These are phyloP conservation scores for Cinchona pubescens DNA, from an alignment of 257 asterid species.

Conservation along the genomic window DNA sequence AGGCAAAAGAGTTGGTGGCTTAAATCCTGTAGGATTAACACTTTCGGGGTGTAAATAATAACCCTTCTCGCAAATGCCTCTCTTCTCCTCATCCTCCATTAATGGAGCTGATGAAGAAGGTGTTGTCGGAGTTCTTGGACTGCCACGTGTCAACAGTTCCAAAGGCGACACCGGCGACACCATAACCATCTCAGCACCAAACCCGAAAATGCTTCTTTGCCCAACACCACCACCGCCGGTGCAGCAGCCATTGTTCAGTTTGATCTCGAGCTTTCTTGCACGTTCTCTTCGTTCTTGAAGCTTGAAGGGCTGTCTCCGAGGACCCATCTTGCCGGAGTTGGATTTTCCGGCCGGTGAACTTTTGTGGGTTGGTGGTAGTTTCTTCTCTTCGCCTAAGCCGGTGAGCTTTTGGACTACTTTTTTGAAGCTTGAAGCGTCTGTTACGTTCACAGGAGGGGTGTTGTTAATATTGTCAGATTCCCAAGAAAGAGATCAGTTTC, in stretches of 20 bases:
- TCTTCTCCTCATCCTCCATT: slow-evolving; percentile 55
- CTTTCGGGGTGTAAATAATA: slow-evolving; percentile 76
- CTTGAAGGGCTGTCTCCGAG: slow-evolving; percentile 51
- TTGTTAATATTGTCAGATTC: slow-evolving; percentile 21
- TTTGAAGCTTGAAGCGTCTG: slow-evolving; percentile 81
- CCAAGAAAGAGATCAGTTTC: slow-evolving; percentile 19
- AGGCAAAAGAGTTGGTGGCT: slow-evolving; percentile 75
- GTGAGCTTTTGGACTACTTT: slow-evolving; percentile 75
- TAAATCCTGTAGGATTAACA: slow-evolving; percentile 54
- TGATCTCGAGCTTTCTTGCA: slow-evolving; percentile 59
- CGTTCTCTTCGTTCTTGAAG: slow-evolving; percentile 68
- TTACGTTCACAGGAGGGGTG: slow-evolving; percentile 40
- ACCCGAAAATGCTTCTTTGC: slow-evolving; percentile 24
- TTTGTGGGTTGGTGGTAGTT: not conserved
- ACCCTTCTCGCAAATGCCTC: slow-evolving; percentile 58
- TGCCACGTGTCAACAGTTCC: slow-evolving; percentile 48
- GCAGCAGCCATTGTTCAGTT: slow-evolving; percentile 30
- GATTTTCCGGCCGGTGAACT: slow-evolving; percentile 30
- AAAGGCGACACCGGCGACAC: slow-evolving; percentile 72
- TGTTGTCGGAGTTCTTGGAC: slow-evolving; percentile 46
- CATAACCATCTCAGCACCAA: slow-evolving; percentile 32
- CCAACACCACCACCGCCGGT: not conserved
- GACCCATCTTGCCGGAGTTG: slow-evolving; percentile 33
- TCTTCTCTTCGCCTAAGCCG: slow-evolving; percentile 30
- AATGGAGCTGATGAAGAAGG: slow-evolving; percentile 48